Base-by-base conservation (phyloP, 768 basidiomycete genomes). In the Auriscalpium vulgare region DNA sequence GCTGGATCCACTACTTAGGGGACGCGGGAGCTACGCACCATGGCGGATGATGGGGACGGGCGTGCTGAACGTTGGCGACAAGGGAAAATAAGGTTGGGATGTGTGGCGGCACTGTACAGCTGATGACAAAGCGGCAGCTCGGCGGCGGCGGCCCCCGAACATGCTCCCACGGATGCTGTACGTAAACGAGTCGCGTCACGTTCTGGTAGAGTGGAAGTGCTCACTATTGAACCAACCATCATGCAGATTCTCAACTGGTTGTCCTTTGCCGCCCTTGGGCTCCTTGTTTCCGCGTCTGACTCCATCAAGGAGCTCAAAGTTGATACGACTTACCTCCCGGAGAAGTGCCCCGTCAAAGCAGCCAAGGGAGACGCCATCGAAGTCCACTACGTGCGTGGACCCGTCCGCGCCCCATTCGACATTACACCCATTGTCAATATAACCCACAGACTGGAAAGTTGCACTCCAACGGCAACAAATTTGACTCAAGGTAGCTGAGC, bases 401-500 rank as follows among this genome's bases (percentile, higher is more conserved):
- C 29, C 21, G 16, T 13, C 29, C 29, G 29, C 29, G 29, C 29
- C 29, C 4, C 7, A 29, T 29, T 29, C 29, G 29, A 29, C 7
- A 29, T 29, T 7, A 29, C 7, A 4, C 29, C 7, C 5, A 29
- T 7, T 29, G 29, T 7, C 29, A n/a, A 7, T 29, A 7, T 7
- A 29, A 29, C 29, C 29, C 4, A 29, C 69, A 95, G 82, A 91
- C 90, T 4, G 95, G 94, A 4, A 95, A 79, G 9, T 70, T 97
- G 51, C 84, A 84, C 62, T 70, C 78, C 10, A 83, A 77, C 51
- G 92, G 92, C 8, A 78, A 79, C 56, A 88, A 94, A 68, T 97
- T 97, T 63, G 94, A 97, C 70, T 94, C 91, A 9, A 93, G 91
- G 81, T 87, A 64, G 8, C 78, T 63, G 49, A 1, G 16, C 8